Percentiles rank a stretch among this genome's conserved stretches.
Evolutionary conservation across 495 filamentous ascomycete genomes (phyloP).

Genomic region (Podospora australis): DNA sequence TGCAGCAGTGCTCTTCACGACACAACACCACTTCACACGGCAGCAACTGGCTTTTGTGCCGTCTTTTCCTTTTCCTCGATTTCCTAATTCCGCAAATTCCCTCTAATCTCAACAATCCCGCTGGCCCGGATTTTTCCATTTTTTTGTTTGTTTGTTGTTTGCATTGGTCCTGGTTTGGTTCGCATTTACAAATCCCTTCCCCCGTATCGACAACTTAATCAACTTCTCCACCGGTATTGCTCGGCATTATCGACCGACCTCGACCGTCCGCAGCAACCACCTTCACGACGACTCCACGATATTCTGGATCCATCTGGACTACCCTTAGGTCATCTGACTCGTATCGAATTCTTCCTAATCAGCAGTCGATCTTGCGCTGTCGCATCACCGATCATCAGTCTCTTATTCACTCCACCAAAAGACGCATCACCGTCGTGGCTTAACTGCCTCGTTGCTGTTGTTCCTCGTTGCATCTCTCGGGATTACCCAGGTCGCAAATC

Average conservation of each 20-base stretch:
- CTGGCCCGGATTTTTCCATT: slow-evolving; percentile 7
- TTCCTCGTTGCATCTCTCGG: too few species aligned
- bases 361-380: slow-evolving; percentile 8
- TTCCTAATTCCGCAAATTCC: too few species aligned
- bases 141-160: neutral
- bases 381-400: too few species aligned
- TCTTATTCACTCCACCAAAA: too few species aligned
- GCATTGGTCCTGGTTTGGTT: too few species aligned
- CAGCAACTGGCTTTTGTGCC: slow-evolving; percentile 8
- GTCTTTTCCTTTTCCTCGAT: slow-evolving; percentile 7
- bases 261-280: neutral
- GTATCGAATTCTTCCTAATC: slow-evolving; percentile 1
- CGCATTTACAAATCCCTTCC: neutral
- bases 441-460: neutral
- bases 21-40: too few species aligned
- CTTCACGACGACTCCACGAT: slow-evolving; percentile 4
- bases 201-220: neutral
- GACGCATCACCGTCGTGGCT: too few species aligned
- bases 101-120: slow-evolving; percentile 5
- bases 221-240: slow-evolving; percentile 4
- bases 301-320: neutral
- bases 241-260: slow-evolving; percentile 15
- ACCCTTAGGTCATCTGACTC: slow-evolving; percentile 11
- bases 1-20: slow-evolving; percentile 8
- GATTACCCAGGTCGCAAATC: too few species aligned